A percentile compares a stretch with the other conserved stretches of the same genome.
Evolutionary conservation across 1,284 basidiomycete genomes (phyloP).

Genomic region (Trametes versicolor): DNA sequence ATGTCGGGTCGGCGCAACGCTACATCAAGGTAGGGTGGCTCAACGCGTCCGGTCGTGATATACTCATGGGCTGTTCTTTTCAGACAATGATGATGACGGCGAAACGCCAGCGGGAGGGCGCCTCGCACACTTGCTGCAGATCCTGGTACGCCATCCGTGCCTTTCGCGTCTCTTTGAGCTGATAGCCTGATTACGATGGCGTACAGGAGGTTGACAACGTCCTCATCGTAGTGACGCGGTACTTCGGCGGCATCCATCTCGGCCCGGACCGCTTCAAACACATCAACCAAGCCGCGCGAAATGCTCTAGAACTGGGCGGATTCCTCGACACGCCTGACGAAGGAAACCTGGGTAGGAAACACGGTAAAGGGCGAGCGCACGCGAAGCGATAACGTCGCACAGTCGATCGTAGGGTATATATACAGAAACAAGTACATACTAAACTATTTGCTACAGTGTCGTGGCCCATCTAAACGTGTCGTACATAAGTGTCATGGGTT

Average conservation of each 20-base stretch:
- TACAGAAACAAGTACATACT: not conserved
- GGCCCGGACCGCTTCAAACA: slow-evolving; percentile 93
- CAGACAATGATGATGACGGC: slow-evolving; percentile 95
- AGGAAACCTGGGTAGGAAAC: slow-evolving; percentile 17
- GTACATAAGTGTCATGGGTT: not conserved
- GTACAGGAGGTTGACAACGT: slow-evolving; percentile 81
- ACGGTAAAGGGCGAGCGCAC: slow-evolving; percentile 24
- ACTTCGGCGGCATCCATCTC: slow-evolving; percentile 84
- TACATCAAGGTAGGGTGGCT: slow-evolving; percentile 73
- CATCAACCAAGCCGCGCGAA: slow-evolving; percentile 90
- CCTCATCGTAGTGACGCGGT: slow-evolving; percentile 85
- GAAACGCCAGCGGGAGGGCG: slow-evolving; percentile 91
- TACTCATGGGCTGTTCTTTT: slow-evolving; percentile 7
- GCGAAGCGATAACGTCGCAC: slow-evolving; percentile 16
- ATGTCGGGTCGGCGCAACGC: slow-evolving; percentile 69
- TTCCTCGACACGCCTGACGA: slow-evolving; percentile 62
- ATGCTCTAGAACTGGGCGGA: slow-evolving; percentile 85
- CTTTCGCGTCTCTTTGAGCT: not conserved
- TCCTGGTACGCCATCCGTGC: slow-evolving; percentile 65
- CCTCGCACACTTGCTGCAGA: slow-evolving; percentile 88
- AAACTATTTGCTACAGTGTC: not conserved
- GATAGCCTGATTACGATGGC: not conserved
- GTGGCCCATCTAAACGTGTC: too few relatives aligned
- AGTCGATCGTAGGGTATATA: not conserved
- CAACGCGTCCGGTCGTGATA: not conserved